These are phyloP conservation scores for Flaveria bidentis DNA, from an alignment of 129 eudicot genomes.

Conservation along the genomic window DNA sequence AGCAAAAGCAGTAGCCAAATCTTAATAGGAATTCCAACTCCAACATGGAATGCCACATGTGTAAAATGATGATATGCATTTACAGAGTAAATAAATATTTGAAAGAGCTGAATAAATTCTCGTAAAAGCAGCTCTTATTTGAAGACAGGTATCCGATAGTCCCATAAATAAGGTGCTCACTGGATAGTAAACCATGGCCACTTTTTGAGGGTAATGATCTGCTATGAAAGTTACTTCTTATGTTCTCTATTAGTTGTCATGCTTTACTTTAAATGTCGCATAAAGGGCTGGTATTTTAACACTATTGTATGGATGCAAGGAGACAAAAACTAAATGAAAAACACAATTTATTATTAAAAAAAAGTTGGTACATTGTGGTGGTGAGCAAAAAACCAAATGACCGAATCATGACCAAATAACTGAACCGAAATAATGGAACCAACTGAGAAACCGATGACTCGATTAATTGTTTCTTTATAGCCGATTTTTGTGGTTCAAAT, in stretches of 20 bases:
- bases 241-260: background rate
- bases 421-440: background rate
- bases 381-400: too few species aligned
- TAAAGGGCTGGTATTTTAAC: background rate
- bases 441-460: too few species aligned
- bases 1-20: background rate
- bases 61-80: background rate
- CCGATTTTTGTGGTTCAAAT: too few species aligned
- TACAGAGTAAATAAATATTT: background rate
- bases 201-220: background rate
- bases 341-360: background rate
- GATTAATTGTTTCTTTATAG: too few species aligned
- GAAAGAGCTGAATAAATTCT: background rate
- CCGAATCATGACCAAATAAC: too few species aligned
- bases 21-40: slow-evolving; percentile 3
- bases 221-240: background rate
- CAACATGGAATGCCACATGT: background rate
- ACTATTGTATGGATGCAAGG: background rate
- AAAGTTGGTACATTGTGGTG: too few species aligned
- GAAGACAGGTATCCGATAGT: background rate
- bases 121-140: background rate
- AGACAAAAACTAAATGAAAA: background rate
- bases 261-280: background rate
- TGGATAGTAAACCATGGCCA: slow-evolving; percentile 4
- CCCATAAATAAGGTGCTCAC: background rate